Conservation (phyloP, 805 yeast species). For the Cyberlindnera maritima region DNA sequence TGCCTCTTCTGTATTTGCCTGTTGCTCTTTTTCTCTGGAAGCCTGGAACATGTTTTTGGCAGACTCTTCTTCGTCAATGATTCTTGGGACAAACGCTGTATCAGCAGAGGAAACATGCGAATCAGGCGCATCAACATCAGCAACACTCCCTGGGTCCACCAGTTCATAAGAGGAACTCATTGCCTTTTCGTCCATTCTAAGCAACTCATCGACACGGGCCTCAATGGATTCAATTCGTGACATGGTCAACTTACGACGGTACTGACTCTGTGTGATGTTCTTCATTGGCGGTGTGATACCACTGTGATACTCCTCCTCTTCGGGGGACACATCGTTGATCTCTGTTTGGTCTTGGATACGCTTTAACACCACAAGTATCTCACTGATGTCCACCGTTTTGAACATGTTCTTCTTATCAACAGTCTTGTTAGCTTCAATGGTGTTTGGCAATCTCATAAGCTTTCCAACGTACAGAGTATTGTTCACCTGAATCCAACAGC, state of each 20-base stretch:
- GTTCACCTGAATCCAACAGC: constrained; percentile 75
- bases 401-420: constrained; percentile 85
- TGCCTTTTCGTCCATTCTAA: constrained; percentile 77
- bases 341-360: constrained; percentile 47
- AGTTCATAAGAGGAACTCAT: constrained; percentile 77
- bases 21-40: constrained; percentile 7
- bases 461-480: constrained; percentile 76
- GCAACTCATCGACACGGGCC: constrained; percentile 69
- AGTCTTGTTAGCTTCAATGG: constrained; percentile 84
- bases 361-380: constrained; percentile 75
- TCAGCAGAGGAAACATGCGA: not conserved
- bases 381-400: constrained; percentile 83
- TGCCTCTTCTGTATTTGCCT: constrained; percentile 3
- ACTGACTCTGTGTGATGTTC: constrained; percentile 65
- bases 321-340: constrained; percentile 34
- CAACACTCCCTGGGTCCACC: constrained; percentile 45
- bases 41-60: constrained; percentile 4
- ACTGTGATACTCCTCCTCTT: constrained; percentile 45
- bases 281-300: constrained; percentile 83
- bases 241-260: constrained; percentile 67
- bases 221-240: constrained; percentile 77
- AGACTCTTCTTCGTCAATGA: constrained; percentile 23
- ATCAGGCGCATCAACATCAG: constrained; percentile 13
- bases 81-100: not conserved
- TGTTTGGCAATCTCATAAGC: constrained; percentile 84